phyloP scores from a whole-genome alignment of 306 rosid genomes.

The Quercus robur region DNA sequence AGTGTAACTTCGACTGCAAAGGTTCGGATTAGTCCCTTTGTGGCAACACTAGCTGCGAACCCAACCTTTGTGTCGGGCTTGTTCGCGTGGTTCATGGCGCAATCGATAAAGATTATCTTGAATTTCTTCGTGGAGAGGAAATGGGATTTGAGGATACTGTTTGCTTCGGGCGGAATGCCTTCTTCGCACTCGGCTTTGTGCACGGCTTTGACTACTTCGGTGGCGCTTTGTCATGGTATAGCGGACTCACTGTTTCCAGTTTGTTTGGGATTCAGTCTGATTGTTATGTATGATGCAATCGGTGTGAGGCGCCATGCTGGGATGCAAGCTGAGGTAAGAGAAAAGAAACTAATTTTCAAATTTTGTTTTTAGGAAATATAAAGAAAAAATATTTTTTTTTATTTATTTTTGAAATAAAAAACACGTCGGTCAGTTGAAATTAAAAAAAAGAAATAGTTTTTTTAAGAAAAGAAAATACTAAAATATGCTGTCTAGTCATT shows the following conservation, averaged over 20 bases:
- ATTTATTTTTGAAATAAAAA: no score
- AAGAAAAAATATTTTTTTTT: no score
- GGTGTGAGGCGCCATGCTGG: slow-evolving; percentile 94
- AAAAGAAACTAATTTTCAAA: no score
- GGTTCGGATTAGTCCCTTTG: slow-evolving; percentile 68
- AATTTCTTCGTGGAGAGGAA: slow-evolving; percentile 68
- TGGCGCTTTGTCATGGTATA: slow-evolving; percentile 59
- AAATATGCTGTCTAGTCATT: fast-evolving
- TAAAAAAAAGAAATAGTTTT: no score
- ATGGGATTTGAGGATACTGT: slow-evolving; percentile 58
- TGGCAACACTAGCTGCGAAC: slow-evolving; percentile 68
- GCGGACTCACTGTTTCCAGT: slow-evolving; percentile 79
- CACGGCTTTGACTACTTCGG: slow-evolving; percentile 79
- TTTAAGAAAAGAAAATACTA: no score
- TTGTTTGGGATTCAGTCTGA: slow-evolving; percentile 74
- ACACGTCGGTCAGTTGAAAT: no score
- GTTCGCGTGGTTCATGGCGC: slow-evolving; percentile 59
- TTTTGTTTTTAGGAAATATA: no score
- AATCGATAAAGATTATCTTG: slow-evolving; percentile 58
- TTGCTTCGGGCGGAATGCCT: slow-evolving; percentile 88
- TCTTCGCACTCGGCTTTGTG: slow-evolving; percentile 88
- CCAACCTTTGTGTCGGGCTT: slow-evolving; percentile 83
- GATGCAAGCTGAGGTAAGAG: slow-evolving; percentile 80
- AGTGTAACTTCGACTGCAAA: slow-evolving; percentile 63
- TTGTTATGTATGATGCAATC: slow-evolving; percentile 90